phyloP scores from a whole-genome alignment of 148 eudicot genomes.

The Camellia japonica region DNA sequence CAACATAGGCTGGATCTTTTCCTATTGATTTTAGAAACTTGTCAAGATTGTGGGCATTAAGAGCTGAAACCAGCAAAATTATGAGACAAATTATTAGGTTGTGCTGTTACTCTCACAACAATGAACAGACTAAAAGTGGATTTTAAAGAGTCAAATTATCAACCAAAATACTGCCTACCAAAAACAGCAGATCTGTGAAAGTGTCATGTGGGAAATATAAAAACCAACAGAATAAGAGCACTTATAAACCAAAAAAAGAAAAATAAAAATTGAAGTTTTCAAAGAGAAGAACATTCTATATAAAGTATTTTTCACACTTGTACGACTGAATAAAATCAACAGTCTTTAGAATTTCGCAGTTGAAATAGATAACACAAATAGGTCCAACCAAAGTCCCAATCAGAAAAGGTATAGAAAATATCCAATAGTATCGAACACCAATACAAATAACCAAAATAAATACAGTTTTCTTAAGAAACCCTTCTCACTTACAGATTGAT shows the following conservation, averaged over 20 bases:
- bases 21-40: constrained; percentile 74
- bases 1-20: constrained; percentile 69
- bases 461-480: not conserved
- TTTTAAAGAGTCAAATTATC: no score
- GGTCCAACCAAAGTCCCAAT: not conserved
- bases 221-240: no score
- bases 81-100: not conserved
- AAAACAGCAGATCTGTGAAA: no score
- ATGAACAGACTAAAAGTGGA: not conserved
- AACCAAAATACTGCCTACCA: no score
- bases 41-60: constrained; percentile 57
- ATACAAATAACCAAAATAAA: not conserved
- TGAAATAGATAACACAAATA: not conserved
- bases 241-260: no score
- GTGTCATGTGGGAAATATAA: no score
- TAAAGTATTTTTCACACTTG: not conserved
- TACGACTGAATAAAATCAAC: not conserved
- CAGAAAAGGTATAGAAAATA: not conserved
- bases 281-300: not conserved
- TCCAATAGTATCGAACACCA: not conserved
- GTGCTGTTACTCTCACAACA: not conserved
- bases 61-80: constrained; percentile 44
- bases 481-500: constrained; percentile 54
- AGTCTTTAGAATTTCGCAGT: not conserved
- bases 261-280: not conserved